These are phyloP conservation scores for Heritiera littoralis DNA, from an alignment of 345 rosid genomes.

Conservation along the genomic window DNA sequence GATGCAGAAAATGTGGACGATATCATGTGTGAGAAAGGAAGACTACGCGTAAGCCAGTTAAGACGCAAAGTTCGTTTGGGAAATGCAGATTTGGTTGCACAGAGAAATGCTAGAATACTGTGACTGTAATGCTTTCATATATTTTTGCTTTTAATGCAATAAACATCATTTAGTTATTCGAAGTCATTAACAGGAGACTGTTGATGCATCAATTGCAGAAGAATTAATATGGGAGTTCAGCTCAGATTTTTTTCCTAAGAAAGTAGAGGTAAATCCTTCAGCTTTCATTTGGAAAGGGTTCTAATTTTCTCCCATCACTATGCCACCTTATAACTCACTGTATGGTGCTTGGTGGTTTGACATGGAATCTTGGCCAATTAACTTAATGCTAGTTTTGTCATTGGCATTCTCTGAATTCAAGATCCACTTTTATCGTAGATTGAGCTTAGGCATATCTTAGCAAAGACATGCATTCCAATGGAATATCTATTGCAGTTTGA, in stretches of 20 bases:
- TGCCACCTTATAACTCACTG: background rate
- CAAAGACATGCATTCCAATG: background rate
- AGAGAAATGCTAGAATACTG: background rate
- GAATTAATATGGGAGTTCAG: background rate
- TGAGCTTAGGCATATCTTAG: background rate
- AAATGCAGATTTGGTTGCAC: background rate
- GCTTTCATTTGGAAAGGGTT: background rate
- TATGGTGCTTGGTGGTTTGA: background rate
- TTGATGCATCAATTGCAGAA: background rate
- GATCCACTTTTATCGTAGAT: background rate
- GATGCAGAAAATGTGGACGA: background rate
- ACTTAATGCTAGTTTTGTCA: background rate
- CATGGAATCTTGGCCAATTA: background rate
- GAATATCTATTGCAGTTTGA: background rate
- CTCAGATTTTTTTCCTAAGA: background rate
- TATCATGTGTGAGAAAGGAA: background rate
- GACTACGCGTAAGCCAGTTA: background rate
- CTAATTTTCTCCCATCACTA: background rate
- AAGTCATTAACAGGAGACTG: background rate
- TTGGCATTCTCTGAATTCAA: background rate
- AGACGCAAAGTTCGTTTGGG: background rate
- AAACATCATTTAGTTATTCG: background rate
- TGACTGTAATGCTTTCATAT: background rate
- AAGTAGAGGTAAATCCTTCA: constrained; percentile 9
- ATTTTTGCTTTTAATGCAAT: background rate